A percentile compares a stretch with the other conserved stretches of the same genome.
Conservation (phyloP, 345 rosid species). For the Heritiera fomes region DNA sequence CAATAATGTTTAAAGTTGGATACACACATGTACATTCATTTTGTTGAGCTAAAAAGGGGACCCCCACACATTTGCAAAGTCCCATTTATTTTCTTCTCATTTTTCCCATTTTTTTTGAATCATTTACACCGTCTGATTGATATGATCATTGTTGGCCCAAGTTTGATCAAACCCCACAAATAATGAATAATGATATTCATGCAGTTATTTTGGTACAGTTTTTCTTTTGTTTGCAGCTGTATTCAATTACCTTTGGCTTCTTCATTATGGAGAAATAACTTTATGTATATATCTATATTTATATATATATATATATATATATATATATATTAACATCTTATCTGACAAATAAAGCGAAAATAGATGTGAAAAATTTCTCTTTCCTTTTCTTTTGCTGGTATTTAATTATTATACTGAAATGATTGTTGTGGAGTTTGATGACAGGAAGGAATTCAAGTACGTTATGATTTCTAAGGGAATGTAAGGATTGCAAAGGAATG, state of each 20-base stretch:
- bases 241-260: neutral
- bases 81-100: neutral
- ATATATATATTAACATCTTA: neutral
- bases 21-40: slow-evolving; percentile 11
- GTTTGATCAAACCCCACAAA: neutral
- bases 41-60: neutral
- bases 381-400: neutral
- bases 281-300: too few species aligned
- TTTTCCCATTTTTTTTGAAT: neutral
- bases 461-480: slow-evolving; percentile 4
- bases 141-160: neutral
- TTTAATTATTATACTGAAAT: slow-evolving; percentile 2
- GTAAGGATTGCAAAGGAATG: neutral
- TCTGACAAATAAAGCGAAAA: neutral
- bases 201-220: neutral
- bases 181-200: neutral
- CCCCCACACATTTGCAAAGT: neutral
- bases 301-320: too few species aligned
- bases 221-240: neutral
- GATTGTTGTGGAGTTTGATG: neutral
- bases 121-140: neutral
- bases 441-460: slow-evolving; percentile 5
- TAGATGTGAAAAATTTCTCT: neutral
- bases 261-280: neutral
- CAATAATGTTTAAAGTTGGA: slow-evolving; percentile 38